A percentile compares a stretch with the other conserved stretches of the same genome.
Conservation (phyloP, 2,329 filamentous ascomycete species). For the Exophiala spinifera region DNA sequence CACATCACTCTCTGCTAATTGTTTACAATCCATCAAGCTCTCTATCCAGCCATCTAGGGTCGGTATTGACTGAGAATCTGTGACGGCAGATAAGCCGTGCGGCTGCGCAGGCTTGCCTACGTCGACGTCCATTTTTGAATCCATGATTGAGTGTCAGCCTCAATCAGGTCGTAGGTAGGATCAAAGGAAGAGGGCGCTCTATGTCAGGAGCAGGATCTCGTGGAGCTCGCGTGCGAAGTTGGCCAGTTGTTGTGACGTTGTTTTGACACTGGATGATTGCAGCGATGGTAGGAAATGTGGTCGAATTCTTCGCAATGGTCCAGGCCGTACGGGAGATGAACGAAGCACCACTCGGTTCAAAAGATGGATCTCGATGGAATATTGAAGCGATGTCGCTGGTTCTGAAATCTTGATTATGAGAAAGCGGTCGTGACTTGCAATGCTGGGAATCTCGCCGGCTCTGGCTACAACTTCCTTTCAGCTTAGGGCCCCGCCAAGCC, state of each 20-base stretch:
- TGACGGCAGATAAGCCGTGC: conserved; percentile 69
- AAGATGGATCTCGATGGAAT: too few relatives aligned
- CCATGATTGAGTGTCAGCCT: conserved; percentile 57
- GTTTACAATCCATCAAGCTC: conserved; percentile 97
- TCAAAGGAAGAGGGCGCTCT: conserved; percentile 30
- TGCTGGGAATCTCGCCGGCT: not conserved
- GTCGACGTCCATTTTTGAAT: conserved; percentile 96
- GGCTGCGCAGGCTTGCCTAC: conserved; percentile 79
- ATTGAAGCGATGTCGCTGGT: conserved; percentile 2
- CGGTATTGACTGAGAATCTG: conserved; percentile 84
- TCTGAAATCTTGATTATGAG: conserved; percentile 7
- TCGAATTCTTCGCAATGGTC: not conserved
- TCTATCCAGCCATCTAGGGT: conserved; percentile 98
- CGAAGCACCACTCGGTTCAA: too few relatives aligned
- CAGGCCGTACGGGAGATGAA: not conserved
- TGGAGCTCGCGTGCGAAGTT: conserved; percentile 19
- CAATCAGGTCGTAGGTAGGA: conserved; percentile 6
- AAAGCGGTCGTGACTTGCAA: conserved; percentile 13
- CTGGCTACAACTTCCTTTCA: not conserved
- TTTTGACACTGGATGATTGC: not conserved
- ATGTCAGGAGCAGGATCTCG: conserved; percentile 20
- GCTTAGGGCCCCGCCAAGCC: conserved; percentile 2
- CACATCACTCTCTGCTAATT: conserved; percentile 90
- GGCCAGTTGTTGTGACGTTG: conserved; percentile 19
- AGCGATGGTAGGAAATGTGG: not conserved